phyloP scores from a whole-genome alignment of 352 stramenopile genomes.

The Vaucheria bursata region DNA sequence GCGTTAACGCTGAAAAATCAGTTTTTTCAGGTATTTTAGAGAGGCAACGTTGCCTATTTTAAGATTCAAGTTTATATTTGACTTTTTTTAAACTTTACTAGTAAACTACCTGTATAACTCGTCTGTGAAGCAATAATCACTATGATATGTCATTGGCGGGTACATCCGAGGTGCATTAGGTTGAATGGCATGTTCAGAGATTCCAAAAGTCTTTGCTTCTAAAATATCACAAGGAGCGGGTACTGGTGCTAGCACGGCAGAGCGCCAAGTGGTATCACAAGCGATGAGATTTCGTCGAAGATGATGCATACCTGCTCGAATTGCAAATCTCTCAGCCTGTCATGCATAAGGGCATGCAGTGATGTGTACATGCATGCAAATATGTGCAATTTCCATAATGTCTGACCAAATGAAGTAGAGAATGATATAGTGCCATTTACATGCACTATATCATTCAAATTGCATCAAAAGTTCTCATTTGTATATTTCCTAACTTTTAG shows the following conservation, averaged over 20 bases:
- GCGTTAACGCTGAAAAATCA: background rate
- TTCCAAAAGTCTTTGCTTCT: conserved; percentile 36
- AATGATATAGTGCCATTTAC: background rate
- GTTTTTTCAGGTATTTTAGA: background rate
- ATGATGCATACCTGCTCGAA: background rate
- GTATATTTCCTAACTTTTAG: background rate
- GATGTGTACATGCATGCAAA: background rate
- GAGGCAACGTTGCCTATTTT: background rate
- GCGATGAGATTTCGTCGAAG: background rate
- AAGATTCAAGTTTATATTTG: background rate
- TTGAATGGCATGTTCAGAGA: conserved; percentile 35
- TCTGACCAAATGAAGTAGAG: background rate
- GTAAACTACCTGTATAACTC: conserved; percentile 34
- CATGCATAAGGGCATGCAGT: background rate
- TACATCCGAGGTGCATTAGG: conserved; percentile 33
- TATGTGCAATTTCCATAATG: background rate
- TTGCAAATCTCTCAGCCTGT: background rate
- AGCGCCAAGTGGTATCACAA: background rate
- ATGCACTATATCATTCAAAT: background rate
- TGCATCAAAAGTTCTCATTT: background rate
- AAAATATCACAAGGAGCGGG: conserved; percentile 24
- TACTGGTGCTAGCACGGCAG: background rate
- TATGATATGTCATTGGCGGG: conserved; percentile 41
- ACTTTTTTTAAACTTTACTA: background rate
- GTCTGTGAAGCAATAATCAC: conserved; percentile 30